Evolutionary conservation across 208 protist genomes (phyloP).

Genomic region (Acanthamoeba castellanii): DNA sequence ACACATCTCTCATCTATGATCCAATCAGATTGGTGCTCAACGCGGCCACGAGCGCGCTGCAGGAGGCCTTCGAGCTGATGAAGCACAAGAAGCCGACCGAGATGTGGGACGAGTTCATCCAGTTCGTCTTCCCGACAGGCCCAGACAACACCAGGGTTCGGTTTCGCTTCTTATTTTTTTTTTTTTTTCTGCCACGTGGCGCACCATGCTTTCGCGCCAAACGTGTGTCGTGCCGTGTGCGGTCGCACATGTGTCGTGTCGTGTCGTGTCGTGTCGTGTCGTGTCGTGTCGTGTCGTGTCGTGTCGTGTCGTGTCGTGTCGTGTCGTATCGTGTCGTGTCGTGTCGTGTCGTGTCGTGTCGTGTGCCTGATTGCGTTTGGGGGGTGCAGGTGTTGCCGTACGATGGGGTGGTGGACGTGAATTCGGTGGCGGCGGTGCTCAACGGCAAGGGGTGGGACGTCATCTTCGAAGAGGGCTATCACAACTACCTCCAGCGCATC

Average conservation of each 20-base stretch:
- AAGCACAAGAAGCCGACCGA: background rate
- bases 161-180: no score
- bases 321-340: no score
- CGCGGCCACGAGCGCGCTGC: background rate
- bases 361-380: no score
- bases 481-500: background rate
- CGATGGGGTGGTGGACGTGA: background rate
- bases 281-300: no score
- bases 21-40: background rate
- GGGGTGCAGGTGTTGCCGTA: background rate
- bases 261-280: no score
- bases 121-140: background rate
- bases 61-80: background rate
- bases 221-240: no score
- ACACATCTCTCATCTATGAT: no score
- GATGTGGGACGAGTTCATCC: constrained; percentile 1
- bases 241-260: no score
- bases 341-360: no score
- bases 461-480: constrained; percentile 2
- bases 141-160: background rate
- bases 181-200: no score
- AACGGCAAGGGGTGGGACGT: background rate
- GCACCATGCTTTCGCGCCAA: no score
- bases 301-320: no score
- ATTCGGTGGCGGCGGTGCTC: constrained; percentile 7